A percentile compares a stretch with the other conserved stretches of the same genome.
Evolutionary conservation across 2,329 filamentous ascomycete genomes (phyloP).

Genomic region (Trichoderma lentiforme): DNA sequence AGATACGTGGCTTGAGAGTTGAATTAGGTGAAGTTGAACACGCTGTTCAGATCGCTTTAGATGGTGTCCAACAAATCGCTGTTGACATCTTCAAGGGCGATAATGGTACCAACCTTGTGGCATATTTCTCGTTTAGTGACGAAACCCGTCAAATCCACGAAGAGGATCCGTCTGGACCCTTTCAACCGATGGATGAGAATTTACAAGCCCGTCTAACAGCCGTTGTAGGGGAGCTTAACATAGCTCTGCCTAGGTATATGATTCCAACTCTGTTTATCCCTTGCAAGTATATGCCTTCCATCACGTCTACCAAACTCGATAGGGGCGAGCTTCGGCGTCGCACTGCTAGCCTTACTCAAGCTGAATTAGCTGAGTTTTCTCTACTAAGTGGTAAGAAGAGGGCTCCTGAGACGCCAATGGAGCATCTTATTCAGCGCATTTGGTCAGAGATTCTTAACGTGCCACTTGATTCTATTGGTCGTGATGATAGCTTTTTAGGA

Average conservation of each 20-base stretch:
- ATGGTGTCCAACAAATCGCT: background rate
- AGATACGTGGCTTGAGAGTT: constrained; percentile 9
- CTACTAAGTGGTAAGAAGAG: background rate
- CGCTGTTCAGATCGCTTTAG: background rate
- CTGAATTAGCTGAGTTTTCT: constrained; percentile 1
- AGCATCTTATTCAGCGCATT: constrained; percentile 12
- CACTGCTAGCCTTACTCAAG: background rate
- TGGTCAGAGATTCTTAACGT: constrained; percentile 21
- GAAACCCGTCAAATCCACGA: constrained; percentile 6
- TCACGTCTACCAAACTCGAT: constrained; percentile 23
- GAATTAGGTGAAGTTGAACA: constrained; percentile 18
- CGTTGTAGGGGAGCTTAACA: constrained; percentile 14
- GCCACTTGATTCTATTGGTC: constrained; percentile 14
- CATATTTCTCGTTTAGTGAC: constrained; percentile 13
- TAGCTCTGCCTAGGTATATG: constrained; percentile 22
- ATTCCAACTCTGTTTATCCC: constrained; percentile 22
- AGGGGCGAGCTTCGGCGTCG: constrained; percentile 5
- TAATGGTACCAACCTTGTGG: constrained; percentile 5
- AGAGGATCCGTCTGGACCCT: constrained; percentile 10
- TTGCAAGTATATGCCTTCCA: constrained; percentile 23
- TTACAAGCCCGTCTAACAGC: constrained; percentile 21
- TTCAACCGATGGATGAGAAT: constrained; percentile 9
- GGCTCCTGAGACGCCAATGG: background rate
- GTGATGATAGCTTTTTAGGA: constrained; percentile 19
- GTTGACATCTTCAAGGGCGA: constrained; percentile 12